phyloP scores from a whole-genome alignment of 1,284 basidiomycete genomes.

The Sparassis latifolia region DNA sequence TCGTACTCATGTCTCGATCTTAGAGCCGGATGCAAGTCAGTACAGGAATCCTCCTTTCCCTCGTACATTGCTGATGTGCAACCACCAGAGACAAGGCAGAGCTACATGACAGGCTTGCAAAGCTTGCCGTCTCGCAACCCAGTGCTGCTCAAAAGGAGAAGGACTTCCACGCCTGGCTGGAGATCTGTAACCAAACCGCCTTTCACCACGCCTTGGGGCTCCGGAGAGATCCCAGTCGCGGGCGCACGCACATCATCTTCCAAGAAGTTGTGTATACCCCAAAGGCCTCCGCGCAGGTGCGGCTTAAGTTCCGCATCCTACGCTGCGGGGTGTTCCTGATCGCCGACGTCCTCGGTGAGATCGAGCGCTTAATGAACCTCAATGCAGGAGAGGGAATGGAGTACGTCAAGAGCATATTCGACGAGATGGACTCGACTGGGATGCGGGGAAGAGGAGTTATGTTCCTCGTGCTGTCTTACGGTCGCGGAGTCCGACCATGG shows the following conservation, averaged over 20 bases:
- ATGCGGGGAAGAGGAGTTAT: slow-evolving; percentile 2
- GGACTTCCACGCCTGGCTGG: slow-evolving; percentile 10
- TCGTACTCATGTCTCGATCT: too few species aligned
- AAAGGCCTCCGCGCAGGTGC: slow-evolving; percentile 9
- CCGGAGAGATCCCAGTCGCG: slow-evolving; percentile 17
- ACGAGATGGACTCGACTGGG: slow-evolving; percentile 3
- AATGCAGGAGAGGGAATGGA: slow-evolving; percentile 13
- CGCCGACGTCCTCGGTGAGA: slow-evolving; percentile 12
- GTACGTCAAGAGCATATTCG: slow-evolving; percentile 10
- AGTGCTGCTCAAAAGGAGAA: slow-evolving; percentile 5
- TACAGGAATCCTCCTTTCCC: not conserved
- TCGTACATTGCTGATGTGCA: too few species aligned
- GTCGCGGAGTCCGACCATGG: slow-evolving; percentile 7
- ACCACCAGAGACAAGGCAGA: slow-evolving; percentile 1
- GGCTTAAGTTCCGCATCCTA: slow-evolving; percentile 14
- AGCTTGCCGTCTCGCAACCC: slow-evolving; percentile 1
- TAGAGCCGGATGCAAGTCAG: slow-evolving; percentile 2
- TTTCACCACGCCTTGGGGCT: slow-evolving; percentile 16
- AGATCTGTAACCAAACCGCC: slow-evolving; percentile 3
- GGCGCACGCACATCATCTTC: slow-evolving; percentile 20
- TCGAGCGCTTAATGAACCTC: slow-evolving; percentile 14
- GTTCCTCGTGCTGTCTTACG: slow-evolving; percentile 9
- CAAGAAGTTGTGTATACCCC: slow-evolving; percentile 17
- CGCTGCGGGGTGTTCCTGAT: slow-evolving; percentile 16
- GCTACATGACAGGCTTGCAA: not conserved